A percentile compares a stretch with the other conserved stretches of the same genome.
Evolutionary conservation across 441 rosid genomes (phyloP).

Genomic region (Cnidoscolus chayamansa): DNA sequence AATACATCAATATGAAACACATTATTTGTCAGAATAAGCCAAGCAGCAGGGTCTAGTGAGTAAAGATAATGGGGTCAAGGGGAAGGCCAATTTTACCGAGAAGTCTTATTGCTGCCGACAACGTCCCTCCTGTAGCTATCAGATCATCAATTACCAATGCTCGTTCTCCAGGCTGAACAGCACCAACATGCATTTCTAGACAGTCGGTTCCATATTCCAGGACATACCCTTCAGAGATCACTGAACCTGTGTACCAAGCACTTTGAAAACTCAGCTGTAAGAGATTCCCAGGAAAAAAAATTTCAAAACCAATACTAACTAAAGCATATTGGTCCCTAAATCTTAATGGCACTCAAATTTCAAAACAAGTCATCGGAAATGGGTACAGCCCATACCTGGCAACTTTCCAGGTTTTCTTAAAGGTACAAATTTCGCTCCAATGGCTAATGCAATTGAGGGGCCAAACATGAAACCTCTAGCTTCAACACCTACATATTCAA

Average conservation of each 20-base stretch:
- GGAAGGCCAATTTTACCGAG: slow-evolving; percentile 41
- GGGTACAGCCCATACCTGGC: slow-evolving; percentile 49
- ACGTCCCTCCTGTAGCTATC: slow-evolving; percentile 92
- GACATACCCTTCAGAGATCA: slow-evolving; percentile 68
- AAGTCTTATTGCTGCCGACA: slow-evolving; percentile 84
- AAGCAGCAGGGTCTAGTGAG: background rate
- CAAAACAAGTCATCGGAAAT: background rate
- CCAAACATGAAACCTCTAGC: slow-evolving; percentile 97
- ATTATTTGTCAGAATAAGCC: background rate
- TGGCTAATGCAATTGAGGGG: slow-evolving; percentile 83
- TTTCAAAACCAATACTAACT: background rate
- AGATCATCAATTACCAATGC: slow-evolving; percentile 79
- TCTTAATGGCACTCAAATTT: background rate
- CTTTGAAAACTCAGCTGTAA: background rate
- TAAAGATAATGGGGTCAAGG: background rate
- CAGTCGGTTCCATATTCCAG: slow-evolving; percentile 91
- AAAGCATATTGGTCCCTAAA: background rate
- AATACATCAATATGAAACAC: background rate
- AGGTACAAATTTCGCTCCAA: slow-evolving; percentile 95
- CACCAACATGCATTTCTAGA: slow-evolving; percentile 86
- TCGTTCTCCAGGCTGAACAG: slow-evolving; percentile 70
- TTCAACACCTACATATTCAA: slow-evolving; percentile 59
- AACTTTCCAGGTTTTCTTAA: slow-evolving; percentile 81
- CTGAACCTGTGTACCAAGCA: slow-evolving; percentile 49
- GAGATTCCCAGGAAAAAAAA: background rate